A percentile compares a stretch with the other conserved stretches of the same genome.
Evolutionary conservation across 768 basidiomycete species (phyloP).

Genomic region (Rhizopogon vinicolor): DNA sequence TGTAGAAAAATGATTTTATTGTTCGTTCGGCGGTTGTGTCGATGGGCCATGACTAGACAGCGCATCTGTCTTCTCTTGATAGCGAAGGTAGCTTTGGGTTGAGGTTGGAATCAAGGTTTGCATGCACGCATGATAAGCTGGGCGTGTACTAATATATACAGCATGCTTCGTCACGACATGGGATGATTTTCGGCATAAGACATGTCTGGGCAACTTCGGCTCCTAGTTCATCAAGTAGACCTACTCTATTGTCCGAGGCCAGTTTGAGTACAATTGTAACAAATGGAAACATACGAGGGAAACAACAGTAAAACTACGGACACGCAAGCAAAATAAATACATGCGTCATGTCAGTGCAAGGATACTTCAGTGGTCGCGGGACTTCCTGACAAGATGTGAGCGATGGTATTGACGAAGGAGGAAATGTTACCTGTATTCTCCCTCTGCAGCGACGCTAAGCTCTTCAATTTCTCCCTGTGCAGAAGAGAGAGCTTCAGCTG

Average conservation of each 20-base stretch:
- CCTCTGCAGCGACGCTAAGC: conserved; percentile 87
- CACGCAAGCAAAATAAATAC: background rate
- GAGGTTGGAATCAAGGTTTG: no score
- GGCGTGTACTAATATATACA: no score
- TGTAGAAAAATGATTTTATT: background rate
- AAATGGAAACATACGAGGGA: background rate
- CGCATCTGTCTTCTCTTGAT: background rate
- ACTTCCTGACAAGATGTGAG: conserved; percentile 52
- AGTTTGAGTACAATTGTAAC: background rate
- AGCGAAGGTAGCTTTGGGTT: background rate
- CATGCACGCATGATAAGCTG: no score
- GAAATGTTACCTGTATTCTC: conserved; percentile 74
- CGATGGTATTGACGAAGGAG: conserved; percentile 3
- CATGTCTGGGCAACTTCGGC: background rate
- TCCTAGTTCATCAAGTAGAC: background rate
- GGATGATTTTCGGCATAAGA: background rate
- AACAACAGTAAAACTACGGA: background rate
- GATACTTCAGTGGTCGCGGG: conserved; percentile 80
- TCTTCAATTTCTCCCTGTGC: conserved; percentile 94
- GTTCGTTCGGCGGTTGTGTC: background rate
- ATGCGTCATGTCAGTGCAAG: conserved; percentile 17
- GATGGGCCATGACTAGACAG: no score
- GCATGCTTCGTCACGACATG: no score
- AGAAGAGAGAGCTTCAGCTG: conserved; percentile 76
- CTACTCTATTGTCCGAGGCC: background rate